Conservation (phyloP, 148 eudicot species). For the Rhododendron vialii region DNA sequence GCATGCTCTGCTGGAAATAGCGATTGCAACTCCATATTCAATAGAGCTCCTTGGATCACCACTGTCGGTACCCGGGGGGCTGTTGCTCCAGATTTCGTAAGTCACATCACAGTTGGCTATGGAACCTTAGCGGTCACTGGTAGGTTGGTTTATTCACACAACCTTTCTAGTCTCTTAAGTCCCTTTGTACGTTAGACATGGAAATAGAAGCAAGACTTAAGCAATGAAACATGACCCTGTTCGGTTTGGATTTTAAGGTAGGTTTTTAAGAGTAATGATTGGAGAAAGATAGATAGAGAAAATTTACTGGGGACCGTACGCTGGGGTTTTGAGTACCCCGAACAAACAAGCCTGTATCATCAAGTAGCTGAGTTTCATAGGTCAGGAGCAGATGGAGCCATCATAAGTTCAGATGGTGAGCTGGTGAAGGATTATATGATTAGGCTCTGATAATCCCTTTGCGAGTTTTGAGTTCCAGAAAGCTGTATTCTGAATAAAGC, state of each 20-base stretch:
- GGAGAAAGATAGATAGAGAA: no score
- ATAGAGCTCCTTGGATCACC: slow-evolving; percentile 45
- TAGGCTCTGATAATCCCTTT: not conserved
- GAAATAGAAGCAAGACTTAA: no score
- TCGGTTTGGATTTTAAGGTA: no score
- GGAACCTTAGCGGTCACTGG: slow-evolving; percentile 11
- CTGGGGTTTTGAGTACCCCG: no score
- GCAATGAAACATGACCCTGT: no score
- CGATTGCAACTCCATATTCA: not conserved
- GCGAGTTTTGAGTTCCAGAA: slow-evolving; percentile 14
- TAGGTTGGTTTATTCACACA: slow-evolving; percentile 13
- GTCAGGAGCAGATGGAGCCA: slow-evolving; percentile 22
- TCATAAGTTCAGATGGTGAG: slow-evolving; percentile 20
- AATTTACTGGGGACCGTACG: no score
- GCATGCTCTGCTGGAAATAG: not conserved
- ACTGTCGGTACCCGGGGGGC: slow-evolving; percentile 38
- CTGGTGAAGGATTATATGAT: slow-evolving; percentile 3
- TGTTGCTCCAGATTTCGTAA: slow-evolving; percentile 30
- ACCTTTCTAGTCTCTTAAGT: slow-evolving; percentile 1
- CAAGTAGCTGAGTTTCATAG: not conserved
- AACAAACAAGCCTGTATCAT: not conserved
- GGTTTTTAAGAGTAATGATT: no score
- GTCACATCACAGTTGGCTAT: slow-evolving; percentile 12
- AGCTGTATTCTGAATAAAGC: slow-evolving; percentile 9
- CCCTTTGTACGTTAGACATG: no score